A percentile compares a stretch with the other conserved stretches of the same genome.
Evolutionary conservation across 768 basidiomycete genomes (phyloP).

Genomic region (Naganishia onofrii): DNA sequence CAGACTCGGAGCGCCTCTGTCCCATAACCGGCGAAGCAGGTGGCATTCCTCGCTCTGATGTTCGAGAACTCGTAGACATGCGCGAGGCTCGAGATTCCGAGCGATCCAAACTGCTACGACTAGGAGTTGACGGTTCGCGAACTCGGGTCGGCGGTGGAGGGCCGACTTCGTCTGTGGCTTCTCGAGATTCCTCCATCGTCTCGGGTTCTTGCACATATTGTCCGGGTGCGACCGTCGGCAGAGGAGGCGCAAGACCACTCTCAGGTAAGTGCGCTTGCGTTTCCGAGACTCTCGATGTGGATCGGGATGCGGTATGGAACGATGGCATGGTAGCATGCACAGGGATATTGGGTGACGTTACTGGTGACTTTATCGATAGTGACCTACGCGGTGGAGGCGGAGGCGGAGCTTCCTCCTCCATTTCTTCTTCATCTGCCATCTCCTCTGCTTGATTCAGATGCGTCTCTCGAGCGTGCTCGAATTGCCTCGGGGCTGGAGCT

Average conservation of each 20-base stretch:
- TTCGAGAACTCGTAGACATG: conserved; percentile 19
- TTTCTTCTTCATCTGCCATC: conserved; percentile 61
- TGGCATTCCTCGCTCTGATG: conserved; percentile 21
- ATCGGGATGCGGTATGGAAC: background rate
- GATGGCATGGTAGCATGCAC: conserved; percentile 9
- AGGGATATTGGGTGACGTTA: conserved; percentile 8
- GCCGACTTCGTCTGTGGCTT: conserved; percentile 33
- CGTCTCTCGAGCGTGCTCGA: background rate
- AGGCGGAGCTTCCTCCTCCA: conserved; percentile 55
- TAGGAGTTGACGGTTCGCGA: conserved; percentile 22
- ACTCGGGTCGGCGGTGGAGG: conserved; percentile 40
- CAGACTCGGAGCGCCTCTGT: conserved; percentile 8
- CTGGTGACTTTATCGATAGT: conserved; percentile 12
- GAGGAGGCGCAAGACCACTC: conserved; percentile 33
- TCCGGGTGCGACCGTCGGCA: conserved; percentile 21
- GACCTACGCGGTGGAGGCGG: conserved; percentile 57
- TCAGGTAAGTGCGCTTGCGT: background rate
- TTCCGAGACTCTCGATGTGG: background rate
- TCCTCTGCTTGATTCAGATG: conserved; percentile 57
- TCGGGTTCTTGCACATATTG: conserved; percentile 23
- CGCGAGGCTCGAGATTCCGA: conserved; percentile 30
- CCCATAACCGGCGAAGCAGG: conserved; percentile 23
- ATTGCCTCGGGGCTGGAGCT: background rate
- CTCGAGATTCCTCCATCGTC: conserved; percentile 30
- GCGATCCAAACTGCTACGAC: background rate